Evolutionary conservation across 2,329 filamentous ascomycete genomes (phyloP), one percentile per base, ranked within the genome.

Genomic region (Hymenoscyphus albidus): DNA sequence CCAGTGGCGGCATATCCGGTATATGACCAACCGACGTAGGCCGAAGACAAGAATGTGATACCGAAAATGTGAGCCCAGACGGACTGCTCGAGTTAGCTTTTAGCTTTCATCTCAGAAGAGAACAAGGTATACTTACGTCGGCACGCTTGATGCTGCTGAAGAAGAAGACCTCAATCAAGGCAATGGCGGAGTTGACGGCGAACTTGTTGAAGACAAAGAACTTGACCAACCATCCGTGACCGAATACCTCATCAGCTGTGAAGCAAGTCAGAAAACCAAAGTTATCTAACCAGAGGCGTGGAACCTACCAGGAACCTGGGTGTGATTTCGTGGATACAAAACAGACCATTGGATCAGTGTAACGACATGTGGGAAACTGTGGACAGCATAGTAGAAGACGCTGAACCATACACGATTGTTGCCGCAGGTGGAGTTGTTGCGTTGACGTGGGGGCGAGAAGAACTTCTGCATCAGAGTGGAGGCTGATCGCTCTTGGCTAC

Each of bases 131-230:
- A 69, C 70, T 66, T 70, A 75, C 75, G 32, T 66, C 69, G 61
- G 68, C 71, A 56, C 71, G 68, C 61, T 66, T 74, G 58, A 76
- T 73, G 61, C 74, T 76, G 57, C 69, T 73, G 44, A 73, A 69
- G 48, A 74, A 67, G 58, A 76, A 65, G 7, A 76, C 62, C 62
- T 76, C 75, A 57, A 74, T 55, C 31, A 77, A 62, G 13, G 74
- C 70, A 67, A 75, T 64, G n/a, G 71, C 18, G 18, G 70, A 69
- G 61, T 70, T 73, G 64, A 75, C 31, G 38, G 63, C 65, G 58
- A 69, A 72, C 61, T 73, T 69, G 65, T 68, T 72, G 18, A 73
- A 44, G 12, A 75, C 60, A 31, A 66, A 70, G 66, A 75, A 76
- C 9, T 51, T 60, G 16, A 55, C 64, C 54, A 69, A 69, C 58